These are phyloP conservation scores for Darksidea phi DNA, from an alignment of 495 filamentous ascomycete genomes.

Conservation along the genomic window DNA sequence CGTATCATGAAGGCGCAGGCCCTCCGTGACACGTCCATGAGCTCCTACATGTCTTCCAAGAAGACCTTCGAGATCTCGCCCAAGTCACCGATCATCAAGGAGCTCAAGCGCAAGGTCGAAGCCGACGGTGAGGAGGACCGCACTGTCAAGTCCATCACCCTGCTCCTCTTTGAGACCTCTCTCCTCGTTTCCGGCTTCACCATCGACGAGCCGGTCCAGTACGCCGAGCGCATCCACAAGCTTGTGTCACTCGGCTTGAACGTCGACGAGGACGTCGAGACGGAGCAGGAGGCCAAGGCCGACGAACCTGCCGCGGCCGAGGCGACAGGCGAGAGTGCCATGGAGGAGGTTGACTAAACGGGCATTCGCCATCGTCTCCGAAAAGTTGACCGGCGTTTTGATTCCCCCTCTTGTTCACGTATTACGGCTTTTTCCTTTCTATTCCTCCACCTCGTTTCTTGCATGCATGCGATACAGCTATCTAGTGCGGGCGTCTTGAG, in stretches of 20 bases:
- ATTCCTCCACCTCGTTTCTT: conserved; percentile 10
- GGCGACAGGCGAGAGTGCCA: conserved; percentile 62
- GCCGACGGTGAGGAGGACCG: conserved; percentile 95
- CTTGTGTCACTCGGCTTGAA: conserved; percentile 94
- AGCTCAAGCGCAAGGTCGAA: conserved; percentile 97
- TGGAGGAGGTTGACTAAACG: conserved; percentile 75
- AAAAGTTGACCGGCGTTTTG: conserved; percentile 34
- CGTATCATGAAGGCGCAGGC: conserved; percentile 99
- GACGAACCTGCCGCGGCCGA: conserved; percentile 57
- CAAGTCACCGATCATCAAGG: conserved; percentile 94
- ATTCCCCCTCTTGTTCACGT: conserved; percentile 34
- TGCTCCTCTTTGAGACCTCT: conserved; percentile 97
- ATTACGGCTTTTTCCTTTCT: neutral
- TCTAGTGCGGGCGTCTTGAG: conserved; percentile 26
- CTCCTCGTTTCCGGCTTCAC: conserved; percentile 98
- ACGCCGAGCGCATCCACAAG: conserved; percentile 98
- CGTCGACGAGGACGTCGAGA: conserved; percentile 87
- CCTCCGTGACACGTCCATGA: conserved; percentile 99
- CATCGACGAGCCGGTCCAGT: conserved; percentile 95
- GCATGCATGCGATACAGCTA: conserved; percentile 14
- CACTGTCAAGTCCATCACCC: conserved; percentile 96
- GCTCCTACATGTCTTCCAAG: conserved; percentile 99
- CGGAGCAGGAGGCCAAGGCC: conserved; percentile 59
- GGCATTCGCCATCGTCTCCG: conserved; percentile 11
- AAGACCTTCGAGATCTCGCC: conserved; percentile 99